phyloP scores from a whole-genome alignment of 2,329 filamentous ascomycete species.

The Penicillium sp. region DNA sequence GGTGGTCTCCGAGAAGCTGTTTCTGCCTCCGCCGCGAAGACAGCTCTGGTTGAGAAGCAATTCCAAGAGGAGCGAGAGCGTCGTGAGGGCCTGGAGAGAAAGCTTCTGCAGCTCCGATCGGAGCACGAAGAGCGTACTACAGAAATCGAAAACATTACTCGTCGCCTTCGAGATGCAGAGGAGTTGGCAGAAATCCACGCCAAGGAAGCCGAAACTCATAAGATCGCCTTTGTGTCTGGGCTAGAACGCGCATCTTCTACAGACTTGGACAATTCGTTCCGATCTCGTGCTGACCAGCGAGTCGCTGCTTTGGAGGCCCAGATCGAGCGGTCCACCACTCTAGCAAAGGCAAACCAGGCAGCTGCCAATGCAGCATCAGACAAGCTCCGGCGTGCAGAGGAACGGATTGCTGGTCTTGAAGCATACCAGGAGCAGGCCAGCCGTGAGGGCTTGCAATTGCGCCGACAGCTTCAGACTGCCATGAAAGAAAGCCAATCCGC shows the following conservation, averaged over 20 bases:
- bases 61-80: slow-evolving; percentile 73
- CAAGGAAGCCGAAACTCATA: slow-evolving; percentile 81
- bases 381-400: slow-evolving; percentile 86
- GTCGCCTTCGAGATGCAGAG: slow-evolving; percentile 79
- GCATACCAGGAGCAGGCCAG: slow-evolving; percentile 97
- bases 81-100: slow-evolving; percentile 71
- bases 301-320: slow-evolving; percentile 74
- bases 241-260: slow-evolving; percentile 67
- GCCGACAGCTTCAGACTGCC: slow-evolving; percentile 82
- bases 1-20: slow-evolving; percentile 75
- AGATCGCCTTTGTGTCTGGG: slow-evolving; percentile 75
- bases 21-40: slow-evolving; percentile 73
- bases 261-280: slow-evolving; percentile 37
- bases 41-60: slow-evolving; percentile 71
- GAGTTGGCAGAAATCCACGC: slow-evolving; percentile 85
- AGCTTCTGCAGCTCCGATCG: slow-evolving; percentile 70
- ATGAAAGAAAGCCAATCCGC: slow-evolving; percentile 81
- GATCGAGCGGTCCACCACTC: slow-evolving; percentile 69
- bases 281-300: slow-evolving; percentile 52
- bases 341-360: slow-evolving; percentile 84
- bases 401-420: slow-evolving; percentile 92
- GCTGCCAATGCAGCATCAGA: slow-evolving; percentile 85
- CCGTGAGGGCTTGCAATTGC: slow-evolving; percentile 83
- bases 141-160: slow-evolving; percentile 71
- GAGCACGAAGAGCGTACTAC: slow-evolving; percentile 78